Base-by-base conservation (phyloP, 306 rosid genomes). In the Prunus salicina region DNA sequence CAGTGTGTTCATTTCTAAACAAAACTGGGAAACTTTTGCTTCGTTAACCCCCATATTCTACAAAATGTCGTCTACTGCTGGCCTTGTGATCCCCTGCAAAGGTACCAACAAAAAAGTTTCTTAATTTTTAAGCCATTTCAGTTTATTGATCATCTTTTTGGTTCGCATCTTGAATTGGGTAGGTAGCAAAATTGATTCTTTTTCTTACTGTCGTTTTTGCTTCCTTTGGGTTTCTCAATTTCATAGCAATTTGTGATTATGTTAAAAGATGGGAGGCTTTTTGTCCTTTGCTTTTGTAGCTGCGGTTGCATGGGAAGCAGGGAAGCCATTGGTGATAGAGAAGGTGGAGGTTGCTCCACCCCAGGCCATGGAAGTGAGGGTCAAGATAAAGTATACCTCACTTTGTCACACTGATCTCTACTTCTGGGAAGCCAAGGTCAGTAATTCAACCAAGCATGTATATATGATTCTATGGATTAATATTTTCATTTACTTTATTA, bases 281-380 rank as follows among this genome's bases (percentile, higher is more conserved):
- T 63, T 28, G 3, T 30, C 9, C 49, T 47, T 30, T 38, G 22
- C 4, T 70, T 62, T 30, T 73, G 76, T 65, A 84, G 84, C 87
- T 25, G 82, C 82, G 18, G 82, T 84, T 60, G 87, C 84, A 25
- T 83, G 82, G 84, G 82, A 84, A 68, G 87, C 87, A 51, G 79
- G 87, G 66, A 76, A 80, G 67, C 79, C 84, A 47, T 73, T 84
- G 79, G 78, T 67, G 73, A 80, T 84, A 41, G 87, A 84, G 73
- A 43, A 69, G 38, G 84, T 84, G 70, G 82, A 84, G 79, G 84
- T 84, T 62, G 84, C 81, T 72, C 87, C 87, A 6, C 84, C 87
- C 5, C 79, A 80, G 55, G 77, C 74, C 28, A 84, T 76, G 28
- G 84, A 80, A 76, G 84, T 80, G 19, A 67, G 84, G 56, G 13